A percentile compares a stretch with the other conserved stretches of the same genome.
phyloP scores from a whole-genome alignment of 169 alveolate species.

The Theileria sp. region DNA sequence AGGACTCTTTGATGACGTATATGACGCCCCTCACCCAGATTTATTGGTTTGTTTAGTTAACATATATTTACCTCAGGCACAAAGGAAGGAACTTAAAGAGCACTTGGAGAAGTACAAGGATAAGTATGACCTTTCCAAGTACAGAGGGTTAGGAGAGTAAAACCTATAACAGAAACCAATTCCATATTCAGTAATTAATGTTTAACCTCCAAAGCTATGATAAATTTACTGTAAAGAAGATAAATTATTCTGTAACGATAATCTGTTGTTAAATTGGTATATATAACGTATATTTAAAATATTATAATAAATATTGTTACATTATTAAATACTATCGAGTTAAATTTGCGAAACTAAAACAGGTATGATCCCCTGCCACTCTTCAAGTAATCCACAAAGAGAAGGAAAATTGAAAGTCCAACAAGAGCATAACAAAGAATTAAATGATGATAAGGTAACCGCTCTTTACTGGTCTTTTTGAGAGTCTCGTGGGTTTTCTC shows the following conservation, averaged over 20 bases:
- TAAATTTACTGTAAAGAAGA: not conserved
- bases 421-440: slow-evolving; percentile 50
- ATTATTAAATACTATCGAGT: no score
- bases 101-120: slow-evolving; percentile 74
- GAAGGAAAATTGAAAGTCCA: slow-evolving; percentile 52
- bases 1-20: slow-evolving; percentile 88
- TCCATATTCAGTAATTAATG: not conserved
- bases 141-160: slow-evolving; percentile 36
- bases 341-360: slow-evolving; percentile 15
- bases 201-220: not conserved
- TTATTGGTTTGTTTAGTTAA: slow-evolving; percentile 49
- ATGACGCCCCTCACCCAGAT: slow-evolving; percentile 78
- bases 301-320: no score
- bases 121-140: slow-evolving; percentile 67
- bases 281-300: no score
- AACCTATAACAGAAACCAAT: slow-evolving; percentile 26
- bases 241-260: not conserved
- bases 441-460: slow-evolving; percentile 48
- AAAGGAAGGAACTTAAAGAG: slow-evolving; percentile 64
- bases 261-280: not conserved
- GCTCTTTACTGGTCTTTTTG: slow-evolving; percentile 45
- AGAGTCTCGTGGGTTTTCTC: slow-evolving; percentile 60
- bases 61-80: slow-evolving; percentile 53
- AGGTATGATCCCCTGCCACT: slow-evolving; percentile 41
- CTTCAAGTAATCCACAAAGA: slow-evolving; percentile 56